Conservation (phyloP, 2,329 filamentous ascomycete species). For the Trichophyton mentagrophytes region DNA sequence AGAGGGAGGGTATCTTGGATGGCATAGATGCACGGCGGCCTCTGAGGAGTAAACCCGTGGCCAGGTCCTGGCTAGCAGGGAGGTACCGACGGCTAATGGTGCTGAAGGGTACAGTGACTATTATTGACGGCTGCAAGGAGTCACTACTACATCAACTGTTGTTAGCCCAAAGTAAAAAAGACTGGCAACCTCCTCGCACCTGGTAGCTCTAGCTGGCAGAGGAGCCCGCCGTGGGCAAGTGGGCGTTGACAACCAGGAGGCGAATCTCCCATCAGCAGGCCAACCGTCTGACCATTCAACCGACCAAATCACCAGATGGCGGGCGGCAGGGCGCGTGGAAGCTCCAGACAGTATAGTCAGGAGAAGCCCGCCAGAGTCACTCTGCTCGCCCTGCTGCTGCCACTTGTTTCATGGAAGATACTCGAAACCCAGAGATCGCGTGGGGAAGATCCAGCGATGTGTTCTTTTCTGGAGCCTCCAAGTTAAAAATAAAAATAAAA, state of each 20-base stretch:
- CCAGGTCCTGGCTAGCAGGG: too few relatives aligned
- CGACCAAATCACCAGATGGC: background rate
- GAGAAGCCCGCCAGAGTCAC: background rate
- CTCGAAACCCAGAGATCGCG: constrained; percentile 9
- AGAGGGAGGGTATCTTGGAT: too few relatives aligned
- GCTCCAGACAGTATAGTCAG: background rate
- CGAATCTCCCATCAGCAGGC: background rate
- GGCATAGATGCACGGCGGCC: too few relatives aligned
- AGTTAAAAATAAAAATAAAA: background rate
- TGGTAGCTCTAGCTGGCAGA: background rate
- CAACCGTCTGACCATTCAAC: background rate
- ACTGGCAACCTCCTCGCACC: too few relatives aligned
- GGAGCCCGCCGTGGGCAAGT: background rate
- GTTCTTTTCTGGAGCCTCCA: background rate
- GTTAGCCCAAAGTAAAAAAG: too few relatives aligned
- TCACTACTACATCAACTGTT: too few relatives aligned
- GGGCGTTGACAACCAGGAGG: background rate
- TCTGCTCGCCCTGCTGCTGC: background rate
- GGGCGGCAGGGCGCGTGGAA: background rate
- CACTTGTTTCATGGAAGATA: constrained; percentile 9
- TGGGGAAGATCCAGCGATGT: background rate
- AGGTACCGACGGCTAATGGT: too few relatives aligned
- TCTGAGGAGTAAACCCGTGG: too few relatives aligned
- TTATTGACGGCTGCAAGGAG: too few relatives aligned
- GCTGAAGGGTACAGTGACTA: too few relatives aligned